Conservation (phyloP, 768 basidiomycete genomes). For the Mycena rebaudengoi region DNA sequence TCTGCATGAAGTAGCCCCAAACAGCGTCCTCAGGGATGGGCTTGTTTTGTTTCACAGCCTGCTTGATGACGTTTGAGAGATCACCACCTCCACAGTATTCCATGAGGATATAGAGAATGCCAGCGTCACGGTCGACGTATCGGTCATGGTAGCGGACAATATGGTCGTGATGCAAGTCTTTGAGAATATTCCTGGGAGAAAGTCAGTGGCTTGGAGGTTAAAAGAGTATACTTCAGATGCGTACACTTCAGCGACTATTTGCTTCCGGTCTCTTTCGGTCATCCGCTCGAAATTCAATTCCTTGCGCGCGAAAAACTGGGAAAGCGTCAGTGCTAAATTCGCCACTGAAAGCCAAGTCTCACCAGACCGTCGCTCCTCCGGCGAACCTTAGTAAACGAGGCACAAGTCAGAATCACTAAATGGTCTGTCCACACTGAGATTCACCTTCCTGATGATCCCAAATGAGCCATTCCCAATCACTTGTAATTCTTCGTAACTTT, state of each 20-base stretch:
- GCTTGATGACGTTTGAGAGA: conserved; percentile 87
- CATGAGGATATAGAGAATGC: conserved; percentile 97
- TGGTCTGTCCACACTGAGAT: too few relatives aligned
- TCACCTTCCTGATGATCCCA: conserved; percentile 96
- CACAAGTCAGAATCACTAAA: too few relatives aligned
- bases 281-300: conserved; percentile 98
- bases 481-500: conserved; percentile 87
- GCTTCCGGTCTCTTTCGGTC: conserved; percentile 94
- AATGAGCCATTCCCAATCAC: conserved; percentile 98
- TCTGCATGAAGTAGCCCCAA: conserved; percentile 97
- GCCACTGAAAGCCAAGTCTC: conserved; percentile 40
- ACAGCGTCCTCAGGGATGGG: conserved; percentile 91
- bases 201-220: not conserved
- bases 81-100: conserved; percentile 99
- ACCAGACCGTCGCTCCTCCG: conserved; percentile 86
- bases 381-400: too few relatives aligned
- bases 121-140: conserved; percentile 87
- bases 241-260: conserved; percentile 98
- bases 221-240: conserved; percentile 61
- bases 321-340: not conserved
- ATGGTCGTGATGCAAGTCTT: conserved; percentile 93
- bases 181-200: conserved; percentile 87
- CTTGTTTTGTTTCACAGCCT: conserved; percentile 70
- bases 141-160: conserved; percentile 97
- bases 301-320: conserved; percentile 85